phyloP scores from a whole-genome alignment of 108 stramenopile species.

The Conticribra guillardii region DNA sequence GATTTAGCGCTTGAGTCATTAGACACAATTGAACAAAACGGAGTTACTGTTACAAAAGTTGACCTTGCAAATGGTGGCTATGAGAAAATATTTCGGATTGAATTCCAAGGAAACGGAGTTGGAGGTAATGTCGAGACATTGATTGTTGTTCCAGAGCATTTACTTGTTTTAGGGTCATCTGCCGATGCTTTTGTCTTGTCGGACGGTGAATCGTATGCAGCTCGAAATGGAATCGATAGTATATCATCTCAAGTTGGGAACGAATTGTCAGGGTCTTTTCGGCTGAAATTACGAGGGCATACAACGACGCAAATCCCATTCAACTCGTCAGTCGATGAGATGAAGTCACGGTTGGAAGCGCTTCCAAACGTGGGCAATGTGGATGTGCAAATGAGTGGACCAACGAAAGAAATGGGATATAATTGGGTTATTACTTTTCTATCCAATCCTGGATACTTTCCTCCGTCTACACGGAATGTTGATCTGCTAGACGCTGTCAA shows the following conservation, averaged over 20 bases:
- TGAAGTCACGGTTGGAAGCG: slow-evolving; percentile 68
- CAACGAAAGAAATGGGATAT: slow-evolving; percentile 69
- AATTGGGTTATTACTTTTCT: slow-evolving; percentile 81
- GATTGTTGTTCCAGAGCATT: slow-evolving; percentile 46
- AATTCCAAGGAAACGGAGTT: slow-evolving; percentile 66
- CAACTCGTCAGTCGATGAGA: slow-evolving; percentile 71
- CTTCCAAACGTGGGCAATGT: slow-evolving; percentile 83
- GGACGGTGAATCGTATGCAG: slow-evolving; percentile 58
- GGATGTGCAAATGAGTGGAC: slow-evolving; percentile 59
- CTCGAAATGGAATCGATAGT: slow-evolving; percentile 43
- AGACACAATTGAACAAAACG: slow-evolving; percentile 62
- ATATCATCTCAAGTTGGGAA: slow-evolving; percentile 60
- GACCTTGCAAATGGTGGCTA: slow-evolving; percentile 31
- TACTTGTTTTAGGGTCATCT: slow-evolving; percentile 54
- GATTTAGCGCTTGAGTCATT: slow-evolving; percentile 59
- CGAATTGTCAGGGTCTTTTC: slow-evolving; percentile 72
- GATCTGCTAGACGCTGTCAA: slow-evolving; percentile 48
- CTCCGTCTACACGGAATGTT: slow-evolving; percentile 64
- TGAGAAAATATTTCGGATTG: slow-evolving; percentile 62
- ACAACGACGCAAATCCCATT: slow-evolving; percentile 68
- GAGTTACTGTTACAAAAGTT: slow-evolving; percentile 55
- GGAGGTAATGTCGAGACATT: slow-evolving; percentile 81
- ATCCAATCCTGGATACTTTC: slow-evolving; percentile 85
- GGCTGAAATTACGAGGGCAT: slow-evolving; percentile 67
- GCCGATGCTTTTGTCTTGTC: slow-evolving; percentile 61